Conservation (phyloP, 2,329 filamentous ascomycete species). For the Ploettnerulaceae sp. region DNA sequence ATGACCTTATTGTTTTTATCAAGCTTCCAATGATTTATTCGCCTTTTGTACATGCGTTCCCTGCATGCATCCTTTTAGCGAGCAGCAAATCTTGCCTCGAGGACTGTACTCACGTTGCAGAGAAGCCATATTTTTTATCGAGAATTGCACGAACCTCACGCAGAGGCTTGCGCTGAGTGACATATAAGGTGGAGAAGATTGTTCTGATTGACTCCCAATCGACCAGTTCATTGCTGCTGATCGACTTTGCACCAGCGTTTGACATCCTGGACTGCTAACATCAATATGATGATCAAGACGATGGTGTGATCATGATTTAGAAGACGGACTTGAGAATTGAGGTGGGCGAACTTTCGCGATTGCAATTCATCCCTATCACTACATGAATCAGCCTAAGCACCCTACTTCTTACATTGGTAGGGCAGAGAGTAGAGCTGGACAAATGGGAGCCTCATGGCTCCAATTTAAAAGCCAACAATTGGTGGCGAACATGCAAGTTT, state of each 20-base stretch:
- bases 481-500: too few relatives aligned
- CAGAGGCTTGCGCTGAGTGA: conserved; percentile 3
- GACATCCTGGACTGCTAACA: conserved; percentile 5
- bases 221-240: conserved; percentile 4
- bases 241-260: conserved; percentile 3
- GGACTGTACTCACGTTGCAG: conserved; percentile 1
- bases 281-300: neutral
- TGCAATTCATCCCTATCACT: too few relatives aligned
- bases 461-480: too few relatives aligned
- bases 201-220: conserved; percentile 4
- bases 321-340: neutral
- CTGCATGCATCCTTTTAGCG: neutral
- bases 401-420: too few relatives aligned
- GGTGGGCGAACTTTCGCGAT: too few relatives aligned
- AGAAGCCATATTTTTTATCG: conserved; percentile 4
- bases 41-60: conserved; percentile 5
- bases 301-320: neutral
- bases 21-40: conserved; percentile 3
- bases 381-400: too few relatives aligned
- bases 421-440: too few relatives aligned
- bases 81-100: neutral
- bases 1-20: conserved; percentile 7
- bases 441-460: too few relatives aligned
- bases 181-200: conserved; percentile 1
- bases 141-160: conserved; percentile 5